Evolutionary conservation across 208 protist genomes (phyloP).

Genomic region (Leishmania mexicana): DNA sequence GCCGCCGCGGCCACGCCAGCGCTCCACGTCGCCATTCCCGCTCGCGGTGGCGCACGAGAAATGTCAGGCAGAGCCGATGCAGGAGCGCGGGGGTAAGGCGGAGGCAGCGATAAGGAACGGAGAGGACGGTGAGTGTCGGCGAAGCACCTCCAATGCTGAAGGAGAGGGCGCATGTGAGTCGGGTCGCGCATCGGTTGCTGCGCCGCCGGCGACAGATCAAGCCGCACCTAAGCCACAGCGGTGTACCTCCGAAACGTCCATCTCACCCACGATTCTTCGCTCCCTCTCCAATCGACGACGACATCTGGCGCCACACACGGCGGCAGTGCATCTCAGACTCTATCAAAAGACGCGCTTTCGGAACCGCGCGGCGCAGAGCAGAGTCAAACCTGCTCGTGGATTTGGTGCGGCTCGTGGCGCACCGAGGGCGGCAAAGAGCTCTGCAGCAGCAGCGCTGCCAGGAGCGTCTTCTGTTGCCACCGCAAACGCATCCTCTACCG

Average conservation of each 20-base stretch:
- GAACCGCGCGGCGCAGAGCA: background rate
- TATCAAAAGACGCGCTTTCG: background rate
- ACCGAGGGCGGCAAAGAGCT: background rate
- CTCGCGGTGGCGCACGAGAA: background rate
- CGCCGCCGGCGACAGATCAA: no score
- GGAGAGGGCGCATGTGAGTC: background rate
- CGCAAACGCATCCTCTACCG: background rate
- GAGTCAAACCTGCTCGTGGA: background rate
- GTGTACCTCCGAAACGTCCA: background rate
- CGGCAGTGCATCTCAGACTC: background rate
- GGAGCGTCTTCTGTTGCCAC: background rate
- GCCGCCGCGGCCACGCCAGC: conserved; percentile 13
- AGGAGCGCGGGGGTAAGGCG: background rate
- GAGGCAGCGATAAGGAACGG: background rate
- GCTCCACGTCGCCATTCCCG: background rate
- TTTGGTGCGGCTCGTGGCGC: background rate
- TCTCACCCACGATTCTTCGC: background rate
- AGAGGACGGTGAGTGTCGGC: background rate
- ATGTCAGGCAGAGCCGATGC: background rate
- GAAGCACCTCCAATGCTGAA: background rate
- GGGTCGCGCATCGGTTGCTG: background rate
- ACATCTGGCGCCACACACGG: background rate
- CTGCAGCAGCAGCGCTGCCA: background rate
- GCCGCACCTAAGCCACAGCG: background rate
- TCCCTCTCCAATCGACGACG: background rate